phyloP scores from a whole-genome alignment of 176 grass and related monocot genomes.

The Eleusine coracana region DNA sequence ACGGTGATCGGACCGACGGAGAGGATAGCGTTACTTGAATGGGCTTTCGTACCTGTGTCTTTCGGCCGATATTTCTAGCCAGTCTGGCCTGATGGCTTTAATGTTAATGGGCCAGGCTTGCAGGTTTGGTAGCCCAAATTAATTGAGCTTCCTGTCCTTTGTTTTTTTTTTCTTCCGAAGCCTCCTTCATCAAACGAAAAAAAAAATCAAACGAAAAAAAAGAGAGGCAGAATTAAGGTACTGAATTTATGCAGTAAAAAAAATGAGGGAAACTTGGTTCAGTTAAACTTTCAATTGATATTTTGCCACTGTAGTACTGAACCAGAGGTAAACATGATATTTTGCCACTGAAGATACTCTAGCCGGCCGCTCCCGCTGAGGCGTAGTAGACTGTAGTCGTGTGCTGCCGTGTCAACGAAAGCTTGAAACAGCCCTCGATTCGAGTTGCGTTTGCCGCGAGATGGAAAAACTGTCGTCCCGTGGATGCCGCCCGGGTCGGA shows the following conservation, averaged over 20 bases:
- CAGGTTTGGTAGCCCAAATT: neutral
- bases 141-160: no score
- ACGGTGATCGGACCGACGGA: no score
- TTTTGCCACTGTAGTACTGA: neutral
- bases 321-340: neutral
- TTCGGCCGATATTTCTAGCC: neutral
- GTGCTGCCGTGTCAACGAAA: neutral
- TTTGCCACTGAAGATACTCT: neutral
- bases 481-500: neutral
- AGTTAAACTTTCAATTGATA: neutral
- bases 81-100: neutral
- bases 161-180: no score
- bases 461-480: slow-evolving; percentile 31
- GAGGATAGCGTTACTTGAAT: no score
- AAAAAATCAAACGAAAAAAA: no score
- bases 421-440: neutral
- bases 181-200: no score
- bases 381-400: neutral
- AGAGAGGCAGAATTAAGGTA: no score
- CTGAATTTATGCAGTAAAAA: no score
- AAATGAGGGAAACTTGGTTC: neutral
- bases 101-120: neutral
- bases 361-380: neutral
- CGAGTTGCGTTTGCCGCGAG: neutral
- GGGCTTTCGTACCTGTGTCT: no score